These are phyloP conservation scores for Cynanchum wilfordii DNA, from an alignment of 257 asterid genomes.

Conservation along the genomic window DNA sequence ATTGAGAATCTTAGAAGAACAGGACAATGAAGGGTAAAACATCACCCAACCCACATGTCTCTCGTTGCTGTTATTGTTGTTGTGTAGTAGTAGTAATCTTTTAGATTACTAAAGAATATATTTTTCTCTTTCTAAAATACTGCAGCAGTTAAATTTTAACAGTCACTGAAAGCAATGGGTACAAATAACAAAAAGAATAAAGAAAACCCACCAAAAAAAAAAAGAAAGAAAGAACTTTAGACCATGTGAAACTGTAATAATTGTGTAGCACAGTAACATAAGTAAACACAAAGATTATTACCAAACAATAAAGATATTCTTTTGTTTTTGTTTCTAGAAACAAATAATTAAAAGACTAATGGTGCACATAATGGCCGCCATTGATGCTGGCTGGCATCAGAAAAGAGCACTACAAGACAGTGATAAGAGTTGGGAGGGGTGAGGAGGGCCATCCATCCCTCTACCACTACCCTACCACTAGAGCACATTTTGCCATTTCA, in stretches of 20 bases:
- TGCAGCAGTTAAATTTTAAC: conserved; percentile 14
- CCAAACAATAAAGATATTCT: too few relatives aligned
- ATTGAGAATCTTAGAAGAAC: conserved; percentile 3
- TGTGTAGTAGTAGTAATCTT: neutral
- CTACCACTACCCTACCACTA: neutral
- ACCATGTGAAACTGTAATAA: neutral
- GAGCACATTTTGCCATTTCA: conserved; percentile 13
- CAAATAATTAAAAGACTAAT: neutral
- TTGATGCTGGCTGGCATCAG: conserved; percentile 47
- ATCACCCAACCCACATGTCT: conserved; percentile 19
- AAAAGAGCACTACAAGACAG: conserved; percentile 32
- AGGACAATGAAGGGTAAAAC: conserved; percentile 3
- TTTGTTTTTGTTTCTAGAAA: neutral
- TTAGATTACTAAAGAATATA: neutral
- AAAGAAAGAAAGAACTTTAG: neutral
- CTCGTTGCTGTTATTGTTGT: neutral
- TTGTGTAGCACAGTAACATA: too few relatives aligned
- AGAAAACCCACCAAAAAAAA: too few relatives aligned
- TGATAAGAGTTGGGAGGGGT: neutral
- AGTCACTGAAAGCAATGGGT: conserved; percentile 22
- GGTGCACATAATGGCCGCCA: conserved; percentile 54
- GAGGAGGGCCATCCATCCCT: neutral
- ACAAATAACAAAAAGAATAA: neutral
- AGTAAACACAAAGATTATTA: too few relatives aligned
- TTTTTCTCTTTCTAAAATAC: neutral